Evolutionary conservation across 441 rosid genomes (phyloP), one percentile per base, ranked within the genome.

Genomic region (Gossypium schwendimanii): DNA sequence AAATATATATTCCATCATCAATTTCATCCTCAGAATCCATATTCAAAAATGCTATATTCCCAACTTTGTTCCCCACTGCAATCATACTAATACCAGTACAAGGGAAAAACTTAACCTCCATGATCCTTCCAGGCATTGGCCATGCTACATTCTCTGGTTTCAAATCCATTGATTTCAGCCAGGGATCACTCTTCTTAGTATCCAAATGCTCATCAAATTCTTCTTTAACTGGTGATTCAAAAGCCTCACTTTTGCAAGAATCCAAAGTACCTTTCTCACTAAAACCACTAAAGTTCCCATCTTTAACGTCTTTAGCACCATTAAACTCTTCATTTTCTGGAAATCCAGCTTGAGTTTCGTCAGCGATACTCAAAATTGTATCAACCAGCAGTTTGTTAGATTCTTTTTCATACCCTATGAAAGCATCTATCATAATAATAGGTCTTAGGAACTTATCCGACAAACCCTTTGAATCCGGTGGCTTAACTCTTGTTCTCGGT

Each of bases 21-120:
- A 74, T 82, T 17, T 81, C 85, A 49, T 68, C 76, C 45, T 78
- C 17, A 50, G 77, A 63, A 74, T 86, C 83, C 84, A 86, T 49
- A 79, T 90, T 87, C 97, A 97, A 92, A 77, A 90, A 92, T 20
- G 86, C 88, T 53, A 94, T 75, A 77, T 90, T 76, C 31, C 97
- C 97, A 58, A 28, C 49, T 75, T 88, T 87, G 72, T 82, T 89
- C 50, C 98, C 98, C 0, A 83, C 92, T 15, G 82, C 87, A 82
- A 92, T 53, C 84, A 94, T 84, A 68, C 84, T 92, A 76, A 83
- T 68, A 79, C 80, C 73, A 31, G 62, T 69, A 47, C 82, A 67
- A 59, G 97, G 97, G 63, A 87, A 81, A 71, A 92, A 90, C 72
- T 81, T 88, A 57, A 86, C 86, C 59, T 54, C 69, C 76, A 83